Evolutionary conservation across 441 rosid species (phyloP).

Genomic region (Gossypium schwendimanii): DNA sequence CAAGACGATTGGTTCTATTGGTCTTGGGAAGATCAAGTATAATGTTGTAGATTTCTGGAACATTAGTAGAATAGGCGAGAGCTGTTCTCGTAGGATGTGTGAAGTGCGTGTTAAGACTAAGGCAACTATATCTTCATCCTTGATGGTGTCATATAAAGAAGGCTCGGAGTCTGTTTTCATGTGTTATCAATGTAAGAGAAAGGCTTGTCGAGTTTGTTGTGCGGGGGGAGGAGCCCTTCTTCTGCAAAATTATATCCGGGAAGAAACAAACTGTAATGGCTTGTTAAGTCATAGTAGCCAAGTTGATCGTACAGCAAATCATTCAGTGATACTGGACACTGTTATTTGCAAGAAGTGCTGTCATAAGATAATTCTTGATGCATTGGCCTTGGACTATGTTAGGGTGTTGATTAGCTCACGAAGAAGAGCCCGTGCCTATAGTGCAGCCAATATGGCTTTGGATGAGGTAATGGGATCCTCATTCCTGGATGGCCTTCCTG

Average conservation of each 20-base stretch:
- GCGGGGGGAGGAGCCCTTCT: slow-evolving; percentile 90
- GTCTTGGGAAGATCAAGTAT: slow-evolving; percentile 57
- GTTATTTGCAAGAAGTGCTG: slow-evolving; percentile 78
- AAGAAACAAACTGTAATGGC: slow-evolving; percentile 31
- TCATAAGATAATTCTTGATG: slow-evolving; percentile 61
- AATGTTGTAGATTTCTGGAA: slow-evolving; percentile 80
- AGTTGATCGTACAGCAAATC: slow-evolving; percentile 46
- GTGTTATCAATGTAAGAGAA: slow-evolving; percentile 70
- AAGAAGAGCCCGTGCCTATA: slow-evolving; percentile 66
- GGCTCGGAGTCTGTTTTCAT: slow-evolving; percentile 38
- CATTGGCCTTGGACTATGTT: slow-evolving; percentile 72
- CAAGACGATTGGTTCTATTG: slow-evolving; percentile 65
- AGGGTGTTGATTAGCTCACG: slow-evolving; percentile 79
- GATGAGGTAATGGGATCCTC: slow-evolving; percentile 52
- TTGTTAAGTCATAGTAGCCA: slow-evolving; percentile 42
- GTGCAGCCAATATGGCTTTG: slow-evolving; percentile 63
- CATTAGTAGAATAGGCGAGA: slow-evolving; percentile 48
- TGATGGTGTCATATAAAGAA: slow-evolving; percentile 33
- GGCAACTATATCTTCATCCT: slow-evolving; percentile 29
- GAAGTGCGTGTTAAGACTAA: slow-evolving; percentile 57
- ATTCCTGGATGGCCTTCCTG: slow-evolving; percentile 31
- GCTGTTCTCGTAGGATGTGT: slow-evolving; percentile 64
- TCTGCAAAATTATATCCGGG: slow-evolving; percentile 47
- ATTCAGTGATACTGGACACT: slow-evolving; percentile 46
- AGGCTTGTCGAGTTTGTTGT: slow-evolving; percentile 79